Evolutionary conservation across 192 early-diverging fungal species (phyloP), one percentile per base, ranked within the genome.

Genomic region (Funneliformis mosseae): DNA sequence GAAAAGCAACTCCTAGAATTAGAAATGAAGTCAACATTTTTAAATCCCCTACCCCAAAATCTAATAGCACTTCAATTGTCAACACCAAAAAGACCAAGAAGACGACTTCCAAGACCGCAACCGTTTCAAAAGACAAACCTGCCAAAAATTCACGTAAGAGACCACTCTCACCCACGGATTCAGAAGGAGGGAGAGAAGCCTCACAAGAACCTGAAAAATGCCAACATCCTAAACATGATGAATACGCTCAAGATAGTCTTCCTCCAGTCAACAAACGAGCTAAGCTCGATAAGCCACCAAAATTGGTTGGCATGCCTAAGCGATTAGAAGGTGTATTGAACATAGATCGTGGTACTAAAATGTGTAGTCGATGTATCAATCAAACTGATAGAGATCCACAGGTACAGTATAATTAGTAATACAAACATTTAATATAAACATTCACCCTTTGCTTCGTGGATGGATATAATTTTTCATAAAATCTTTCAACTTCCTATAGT

Each of bases 291-390:
- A 33, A 25, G 64, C 9, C 25, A 66, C 25, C 25, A 38, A 33
- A 66, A 66, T 66, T 66, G 28, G 64, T 66, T 28, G 27, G 27
- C 12, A 66, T 66, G 64, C 64, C 64, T 38, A 66, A 66, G 28
- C 8, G 64, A 16, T 33, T 66, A 66, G 64, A 66, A 66, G 64
- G 64, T 6, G 64, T 66, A 33, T 66, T 66, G 28, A 66, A 66
- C 16, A 16, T 66, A 66, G 64, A 66, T 66, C 64, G 64, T 66
- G 64, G 64, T 12, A 66, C 27, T 66, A 33, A 33, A 33, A 66
- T 66, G 64, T 66, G 64, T 33, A 25, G 64, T 33, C 64, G 27
- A 33, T 66, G 64, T 66, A 25, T 66, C 64, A 33, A 25, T 66
- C 25, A 66, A 33, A 66, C 64, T 14, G 64, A 66, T 33, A 66